phyloP scores from a whole-genome alignment of 129 eudicot genomes.

The Kitagawia praeruptora region DNA sequence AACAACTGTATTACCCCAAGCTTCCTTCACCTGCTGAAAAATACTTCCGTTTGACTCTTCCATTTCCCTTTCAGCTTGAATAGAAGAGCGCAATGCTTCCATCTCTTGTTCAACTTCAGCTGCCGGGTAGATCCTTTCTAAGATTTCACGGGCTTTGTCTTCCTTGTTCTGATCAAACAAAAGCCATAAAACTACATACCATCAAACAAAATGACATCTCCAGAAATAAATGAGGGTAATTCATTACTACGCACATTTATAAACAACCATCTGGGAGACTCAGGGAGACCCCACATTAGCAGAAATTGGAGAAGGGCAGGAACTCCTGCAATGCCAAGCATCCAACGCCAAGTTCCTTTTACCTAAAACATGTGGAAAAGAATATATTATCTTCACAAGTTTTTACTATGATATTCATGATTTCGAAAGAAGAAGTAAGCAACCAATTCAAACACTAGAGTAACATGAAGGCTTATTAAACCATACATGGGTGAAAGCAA shows the following conservation, averaged over 20 bases:
- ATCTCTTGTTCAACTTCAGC: constrained; percentile 8
- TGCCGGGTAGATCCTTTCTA: constrained; percentile 4
- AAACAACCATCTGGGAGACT: constrained; percentile 9
- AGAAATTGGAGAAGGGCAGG: constrained; percentile 10
- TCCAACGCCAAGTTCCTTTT: constrained; percentile 14
- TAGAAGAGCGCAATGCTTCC: constrained; percentile 7
- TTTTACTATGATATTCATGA: background rate
- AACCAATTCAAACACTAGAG: background rate
- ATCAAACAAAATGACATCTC: background rate
- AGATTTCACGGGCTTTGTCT: constrained; percentile 5
- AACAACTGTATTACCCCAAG: constrained; percentile 8
- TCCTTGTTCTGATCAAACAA: constrained; percentile 5
- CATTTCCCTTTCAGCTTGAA: background rate
- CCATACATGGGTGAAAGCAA: constrained; percentile 4
- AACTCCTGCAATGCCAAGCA: constrained; percentile 13
- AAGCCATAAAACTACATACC: background rate
- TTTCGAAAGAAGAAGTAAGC: background rate
- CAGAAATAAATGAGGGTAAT: background rate
- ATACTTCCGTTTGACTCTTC: background rate
- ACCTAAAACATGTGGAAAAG: background rate
- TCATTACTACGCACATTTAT: background rate
- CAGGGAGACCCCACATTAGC: constrained; percentile 11
- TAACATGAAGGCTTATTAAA: background rate
- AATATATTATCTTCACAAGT: too few relatives aligned
- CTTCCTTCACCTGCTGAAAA: background rate